phyloP scores from a whole-genome alignment of 2,329 filamentous ascomycete genomes.

The Penicillium sp. region DNA sequence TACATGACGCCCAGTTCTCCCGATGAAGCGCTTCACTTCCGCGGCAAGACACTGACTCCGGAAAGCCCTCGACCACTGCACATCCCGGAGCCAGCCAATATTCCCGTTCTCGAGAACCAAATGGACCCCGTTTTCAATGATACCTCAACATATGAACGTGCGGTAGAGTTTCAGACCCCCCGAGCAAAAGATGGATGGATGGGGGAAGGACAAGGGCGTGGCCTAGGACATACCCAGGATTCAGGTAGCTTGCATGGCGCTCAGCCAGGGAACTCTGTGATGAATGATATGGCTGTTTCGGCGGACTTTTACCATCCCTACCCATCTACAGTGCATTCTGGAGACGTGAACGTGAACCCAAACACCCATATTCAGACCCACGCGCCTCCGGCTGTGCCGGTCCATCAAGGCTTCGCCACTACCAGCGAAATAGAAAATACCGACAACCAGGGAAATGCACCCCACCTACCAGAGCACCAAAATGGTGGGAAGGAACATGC shows the following conservation, averaged over 20 bases:
- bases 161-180: constrained; percentile 20
- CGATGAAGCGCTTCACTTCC: constrained; percentile 57
- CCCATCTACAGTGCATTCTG: constrained; percentile 6
- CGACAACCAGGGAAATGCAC: constrained; percentile 13
- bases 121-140: constrained; percentile 72
- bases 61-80: constrained; percentile 71
- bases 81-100: constrained; percentile 66
- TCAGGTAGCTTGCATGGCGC: constrained; percentile 36
- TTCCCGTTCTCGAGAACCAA: constrained; percentile 69
- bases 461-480: constrained; percentile 23
- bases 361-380: constrained; percentile 18
- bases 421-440: constrained; percentile 33
- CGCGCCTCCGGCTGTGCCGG: constrained; percentile 21
- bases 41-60: constrained; percentile 66
- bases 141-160: constrained; percentile 58
- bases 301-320: constrained; percentile 25
- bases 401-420: constrained; percentile 26
- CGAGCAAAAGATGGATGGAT: constrained; percentile 18
- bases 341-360: constrained; percentile 14
- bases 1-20: constrained; percentile 57
- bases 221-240: constrained; percentile 16
- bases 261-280: constrained; percentile 24
- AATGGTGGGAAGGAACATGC: constrained; percentile 24
- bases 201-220: constrained; percentile 14
- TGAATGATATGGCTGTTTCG: constrained; percentile 30